phyloP scores from a whole-genome alignment of 495 filamentous ascomycete species.

The Tetracladium setigerum region DNA sequence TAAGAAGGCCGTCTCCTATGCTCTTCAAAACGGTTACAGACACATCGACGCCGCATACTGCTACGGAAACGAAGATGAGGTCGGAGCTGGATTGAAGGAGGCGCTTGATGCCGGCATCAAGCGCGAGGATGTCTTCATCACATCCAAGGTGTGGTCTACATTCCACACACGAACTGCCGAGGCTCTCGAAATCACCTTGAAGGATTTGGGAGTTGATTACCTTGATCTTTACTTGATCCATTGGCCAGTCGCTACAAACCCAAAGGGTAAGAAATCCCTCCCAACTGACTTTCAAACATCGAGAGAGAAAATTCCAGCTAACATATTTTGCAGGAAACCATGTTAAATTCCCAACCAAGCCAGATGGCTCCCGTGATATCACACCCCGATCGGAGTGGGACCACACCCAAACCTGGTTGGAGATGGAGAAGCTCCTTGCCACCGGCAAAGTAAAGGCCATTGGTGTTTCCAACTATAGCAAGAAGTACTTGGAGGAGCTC shows the following conservation, averaged over 20 bases:
- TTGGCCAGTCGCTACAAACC: slow-evolving; percentile 82
- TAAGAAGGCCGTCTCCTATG: slow-evolving; percentile 41
- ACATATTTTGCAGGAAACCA: slow-evolving; percentile 44
- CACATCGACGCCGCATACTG: slow-evolving; percentile 54
- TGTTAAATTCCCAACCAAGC: slow-evolving; percentile 64
- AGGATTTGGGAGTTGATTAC: slow-evolving; percentile 66
- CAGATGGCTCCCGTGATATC: slow-evolving; percentile 64
- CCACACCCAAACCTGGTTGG: slow-evolving; percentile 70
- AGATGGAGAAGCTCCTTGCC: slow-evolving; percentile 63
- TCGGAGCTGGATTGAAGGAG: slow-evolving; percentile 47
- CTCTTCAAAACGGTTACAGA: slow-evolving; percentile 55
- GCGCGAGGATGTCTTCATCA: slow-evolving; percentile 75
- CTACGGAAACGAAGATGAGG: slow-evolving; percentile 52
- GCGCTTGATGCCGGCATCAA: slow-evolving; percentile 62
- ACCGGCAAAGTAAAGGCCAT: slow-evolving; percentile 69
- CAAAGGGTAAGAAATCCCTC: slow-evolving; percentile 36
- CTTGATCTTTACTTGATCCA: slow-evolving; percentile 76
- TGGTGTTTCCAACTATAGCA: slow-evolving; percentile 79
- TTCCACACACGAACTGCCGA: slow-evolving; percentile 62
- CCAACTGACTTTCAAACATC: slow-evolving; percentile 11
- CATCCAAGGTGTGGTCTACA: slow-evolving; percentile 78
- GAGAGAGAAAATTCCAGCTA: slow-evolving; percentile 24
- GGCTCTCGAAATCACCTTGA: slow-evolving; percentile 62
- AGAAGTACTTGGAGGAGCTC: slow-evolving; percentile 63
- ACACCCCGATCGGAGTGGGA: slow-evolving; percentile 42